Evolutionary conservation across 2,329 filamentous ascomycete genomes (phyloP), one percentile per base, ranked within the genome.

Genomic region (Ustilaginoidea virens): DNA sequence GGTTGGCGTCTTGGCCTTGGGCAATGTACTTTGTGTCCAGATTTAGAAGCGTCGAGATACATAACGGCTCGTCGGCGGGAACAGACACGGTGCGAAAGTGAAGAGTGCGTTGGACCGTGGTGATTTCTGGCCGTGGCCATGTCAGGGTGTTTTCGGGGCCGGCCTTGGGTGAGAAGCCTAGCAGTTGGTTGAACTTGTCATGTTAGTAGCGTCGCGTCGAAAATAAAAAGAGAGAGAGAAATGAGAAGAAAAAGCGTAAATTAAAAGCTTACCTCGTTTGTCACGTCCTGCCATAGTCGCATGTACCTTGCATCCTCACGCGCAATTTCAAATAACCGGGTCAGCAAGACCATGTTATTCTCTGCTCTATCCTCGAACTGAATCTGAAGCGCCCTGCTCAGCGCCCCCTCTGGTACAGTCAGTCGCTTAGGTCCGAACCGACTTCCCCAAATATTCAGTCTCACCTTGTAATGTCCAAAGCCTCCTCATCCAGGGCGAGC

Each of bases 391-490:
- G 37, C 42, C n/a, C 38, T 36, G 1, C 44, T 40, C 2, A 54
- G 39, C 4, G 43, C 43, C 12, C 47, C 53, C 40, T 56, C 54
- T 44, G 5, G n/a, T n/a, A 5, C 15, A 27, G n/a, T n/a, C n/a
- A n/a, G n/a, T n/a, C n/a, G n/a, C 19, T 11, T 20, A 7, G 11
- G 11, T 11, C 7, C 11, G 7, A 20, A 11, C 19, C 19, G 7
- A 7, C 19, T 7, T 11, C 11, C 11, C 19, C 7, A 5, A 14
- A 15, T 14, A 8, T 16, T 8, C 5, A 14, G 5, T 8, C 7
- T 25, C 5, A 37, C 43, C 42, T 37, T 57, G 53, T 10, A 57
- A 41, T 0, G 55, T 58, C 55, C 53, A 58, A 2, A 56, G 39
- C 5, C 53, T 39, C 25, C 51, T 42, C 39, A 55, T 52, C 53